phyloP scores from a whole-genome alignment of 2,329 filamentous ascomycete genomes.

The Calycina herbarum region DNA sequence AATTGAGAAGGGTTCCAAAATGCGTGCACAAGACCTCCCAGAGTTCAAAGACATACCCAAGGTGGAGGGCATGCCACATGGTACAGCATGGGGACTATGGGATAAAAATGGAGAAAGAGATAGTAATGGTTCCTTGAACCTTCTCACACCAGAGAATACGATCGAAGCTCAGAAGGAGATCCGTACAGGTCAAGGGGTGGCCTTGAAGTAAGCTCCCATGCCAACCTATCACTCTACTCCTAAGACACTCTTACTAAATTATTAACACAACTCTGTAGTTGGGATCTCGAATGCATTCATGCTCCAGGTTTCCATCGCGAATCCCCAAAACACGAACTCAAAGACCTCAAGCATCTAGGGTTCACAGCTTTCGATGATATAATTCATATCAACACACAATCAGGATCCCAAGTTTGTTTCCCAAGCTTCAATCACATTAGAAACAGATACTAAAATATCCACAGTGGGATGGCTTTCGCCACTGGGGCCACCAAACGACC shows the following conservation, averaged over 20 bases:
- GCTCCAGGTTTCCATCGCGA: conserved; percentile 25
- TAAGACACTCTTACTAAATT: background rate
- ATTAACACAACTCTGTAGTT: conserved; percentile 10
- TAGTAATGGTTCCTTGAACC: conserved; percentile 45
- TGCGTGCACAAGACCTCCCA: conserved; percentile 32
- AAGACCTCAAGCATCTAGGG: conserved; percentile 32
- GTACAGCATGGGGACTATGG: conserved; percentile 46
- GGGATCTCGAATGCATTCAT: conserved; percentile 21
- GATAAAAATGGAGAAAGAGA: conserved; percentile 50
- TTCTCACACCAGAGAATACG: conserved; percentile 45
- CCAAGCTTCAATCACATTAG: no score
- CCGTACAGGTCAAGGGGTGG: conserved; percentile 42
- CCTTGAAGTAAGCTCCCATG: conserved; percentile 21
- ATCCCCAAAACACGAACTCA: conserved; percentile 18
- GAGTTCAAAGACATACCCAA: conserved; percentile 44
- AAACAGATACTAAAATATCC: conserved; percentile 2
- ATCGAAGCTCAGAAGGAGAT: conserved; percentile 44
- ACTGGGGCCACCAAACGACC: conserved; percentile 34
- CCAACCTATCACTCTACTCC: background rate
- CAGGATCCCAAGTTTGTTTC: conserved; percentile 38
- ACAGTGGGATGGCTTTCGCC: conserved; percentile 49
- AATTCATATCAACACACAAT: conserved; percentile 49
- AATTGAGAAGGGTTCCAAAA: conserved; percentile 7
- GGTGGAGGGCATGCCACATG: conserved; percentile 44
- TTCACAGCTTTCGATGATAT: conserved; percentile 54